phyloP scores from a whole-genome alignment of 805 yeast genomes.

The Starmerella cellae region DNA sequence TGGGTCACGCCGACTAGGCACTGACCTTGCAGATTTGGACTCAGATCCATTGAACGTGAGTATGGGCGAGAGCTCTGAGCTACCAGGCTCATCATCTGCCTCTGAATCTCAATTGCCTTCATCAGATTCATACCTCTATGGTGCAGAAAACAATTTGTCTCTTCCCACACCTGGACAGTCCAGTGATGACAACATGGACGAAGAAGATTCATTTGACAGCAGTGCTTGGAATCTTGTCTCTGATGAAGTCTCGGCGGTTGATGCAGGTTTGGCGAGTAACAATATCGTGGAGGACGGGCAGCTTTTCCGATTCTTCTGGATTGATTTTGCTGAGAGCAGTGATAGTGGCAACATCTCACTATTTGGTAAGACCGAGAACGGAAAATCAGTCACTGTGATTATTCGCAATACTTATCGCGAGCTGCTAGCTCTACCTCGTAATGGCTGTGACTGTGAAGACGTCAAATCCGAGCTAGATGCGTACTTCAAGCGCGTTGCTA shows the following conservation, averaged over 20 bases:
- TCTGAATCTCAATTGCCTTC: neutral
- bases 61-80: neutral
- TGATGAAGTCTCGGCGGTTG: slow-evolving; percentile 8
- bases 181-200: slow-evolving; percentile 59
- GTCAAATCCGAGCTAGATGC: slow-evolving; percentile 68
- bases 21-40: neutral
- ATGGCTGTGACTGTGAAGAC: slow-evolving; percentile 33
- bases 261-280: neutral
- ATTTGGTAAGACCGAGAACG: slow-evolving; percentile 63
- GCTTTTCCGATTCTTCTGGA: slow-evolving; percentile 64
- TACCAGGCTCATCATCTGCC: too few relatives aligned
- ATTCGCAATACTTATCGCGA: slow-evolving; percentile 57
- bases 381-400: slow-evolving; percentile 56
- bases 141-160: neutral
- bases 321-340: slow-evolving; percentile 73
- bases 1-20: neutral
- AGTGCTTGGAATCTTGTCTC: slow-evolving; percentile 6
- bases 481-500: slow-evolving; percentile 47
- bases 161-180: slow-evolving; percentile 23
- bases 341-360: slow-evolving; percentile 40
- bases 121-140: neutral
- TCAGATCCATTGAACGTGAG: neutral
- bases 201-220: slow-evolving; percentile 28
- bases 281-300: slow-evolving; percentile 2
- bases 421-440: slow-evolving; percentile 64